Conservation (phyloP, 2,329 filamentous ascomycete genomes). For the Colletotrichum trifolii region DNA sequence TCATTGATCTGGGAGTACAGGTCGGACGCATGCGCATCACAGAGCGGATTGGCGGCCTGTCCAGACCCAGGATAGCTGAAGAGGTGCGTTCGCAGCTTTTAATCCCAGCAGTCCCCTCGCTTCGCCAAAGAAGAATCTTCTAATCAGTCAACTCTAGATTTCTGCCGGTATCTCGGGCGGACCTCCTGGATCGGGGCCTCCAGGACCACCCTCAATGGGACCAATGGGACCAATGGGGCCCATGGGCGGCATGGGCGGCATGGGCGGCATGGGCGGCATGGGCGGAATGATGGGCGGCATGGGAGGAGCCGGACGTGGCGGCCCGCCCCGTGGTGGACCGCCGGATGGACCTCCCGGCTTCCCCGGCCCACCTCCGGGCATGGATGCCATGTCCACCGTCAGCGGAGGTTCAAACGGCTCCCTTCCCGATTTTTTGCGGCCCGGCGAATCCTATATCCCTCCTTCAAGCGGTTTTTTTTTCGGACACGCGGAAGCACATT, state of each 20-base stretch:
- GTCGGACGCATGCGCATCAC: constrained; percentile 79
- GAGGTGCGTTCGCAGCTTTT: constrained; percentile 63
- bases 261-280: constrained; percentile 31
- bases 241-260: constrained; percentile 19
- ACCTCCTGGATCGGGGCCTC: constrained; percentile 36
- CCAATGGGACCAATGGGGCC: background rate
- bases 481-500: constrained; percentile 59
- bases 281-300: constrained; percentile 29
- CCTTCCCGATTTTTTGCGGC: constrained; percentile 68
- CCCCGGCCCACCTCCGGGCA: constrained; percentile 35
- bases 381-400: constrained; percentile 38
- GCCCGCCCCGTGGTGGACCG: constrained; percentile 38
- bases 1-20: constrained; percentile 77
- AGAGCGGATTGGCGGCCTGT: constrained; percentile 78
- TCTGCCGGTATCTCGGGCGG: constrained; percentile 47
- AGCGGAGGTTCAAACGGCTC: constrained; percentile 43
- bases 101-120: background rate
- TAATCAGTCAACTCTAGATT: constrained; percentile 41
- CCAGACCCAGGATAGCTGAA: constrained; percentile 75
- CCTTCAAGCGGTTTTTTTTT: constrained; percentile 77
- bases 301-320: constrained; percentile 30
- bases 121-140: background rate
- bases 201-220: constrained; percentile 28
- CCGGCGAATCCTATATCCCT: constrained; percentile 73
- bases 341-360: constrained; percentile 35